phyloP scores from a whole-genome alignment of 306 rosid genomes.

The barrel medic (Medicago truncatula) region DNA sequence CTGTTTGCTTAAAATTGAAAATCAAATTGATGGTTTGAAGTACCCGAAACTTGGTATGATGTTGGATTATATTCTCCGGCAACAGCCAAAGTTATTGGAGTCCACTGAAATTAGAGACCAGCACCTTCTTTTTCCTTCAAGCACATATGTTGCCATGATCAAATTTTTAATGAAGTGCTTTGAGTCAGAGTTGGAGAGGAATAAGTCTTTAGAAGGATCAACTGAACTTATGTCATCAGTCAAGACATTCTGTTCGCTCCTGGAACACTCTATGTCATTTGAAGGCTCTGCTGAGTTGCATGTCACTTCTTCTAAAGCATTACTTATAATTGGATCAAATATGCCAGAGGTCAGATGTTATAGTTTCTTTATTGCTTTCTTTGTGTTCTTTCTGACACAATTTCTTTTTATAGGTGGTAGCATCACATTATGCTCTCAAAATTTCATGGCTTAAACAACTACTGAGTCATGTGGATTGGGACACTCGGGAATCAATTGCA shows the following conservation, averaged over 20 bases:
- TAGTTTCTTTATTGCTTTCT: conserved; percentile 42
- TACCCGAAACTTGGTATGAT: conserved; percentile 79
- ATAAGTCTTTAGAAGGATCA: conserved; percentile 52
- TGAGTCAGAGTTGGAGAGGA: conserved; percentile 67
- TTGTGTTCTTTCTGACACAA: conserved; percentile 41
- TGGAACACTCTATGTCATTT: conserved; percentile 90
- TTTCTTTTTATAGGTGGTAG: conserved; percentile 69
- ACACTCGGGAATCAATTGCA: conserved; percentile 93
- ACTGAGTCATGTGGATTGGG: conserved; percentile 81
- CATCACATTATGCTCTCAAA: conserved; percentile 68
- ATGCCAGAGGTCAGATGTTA: conserved; percentile 71
- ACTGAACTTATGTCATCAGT: conserved; percentile 62
- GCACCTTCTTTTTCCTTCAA: conserved; percentile 73
- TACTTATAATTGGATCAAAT: conserved; percentile 78
- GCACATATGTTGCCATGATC: conserved; percentile 75
- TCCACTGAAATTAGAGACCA: conserved; percentile 75
- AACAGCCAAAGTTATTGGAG: conserved; percentile 75
- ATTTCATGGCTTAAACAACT: conserved; percentile 83
- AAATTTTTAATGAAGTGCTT: conserved; percentile 82
- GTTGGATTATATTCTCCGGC: conserved; percentile 73
- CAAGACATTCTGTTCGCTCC: conserved; percentile 66
- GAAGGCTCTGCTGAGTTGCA: conserved; percentile 94
- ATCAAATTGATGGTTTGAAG: conserved; percentile 48
- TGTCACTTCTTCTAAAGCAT: conserved; percentile 79
- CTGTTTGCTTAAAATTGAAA: conserved; percentile 57